Evolutionary conservation across 768 basidiomycete genomes (phyloP), one percentile per base, ranked within the genome.

Genomic region (Saitozyma podzolica): DNA sequence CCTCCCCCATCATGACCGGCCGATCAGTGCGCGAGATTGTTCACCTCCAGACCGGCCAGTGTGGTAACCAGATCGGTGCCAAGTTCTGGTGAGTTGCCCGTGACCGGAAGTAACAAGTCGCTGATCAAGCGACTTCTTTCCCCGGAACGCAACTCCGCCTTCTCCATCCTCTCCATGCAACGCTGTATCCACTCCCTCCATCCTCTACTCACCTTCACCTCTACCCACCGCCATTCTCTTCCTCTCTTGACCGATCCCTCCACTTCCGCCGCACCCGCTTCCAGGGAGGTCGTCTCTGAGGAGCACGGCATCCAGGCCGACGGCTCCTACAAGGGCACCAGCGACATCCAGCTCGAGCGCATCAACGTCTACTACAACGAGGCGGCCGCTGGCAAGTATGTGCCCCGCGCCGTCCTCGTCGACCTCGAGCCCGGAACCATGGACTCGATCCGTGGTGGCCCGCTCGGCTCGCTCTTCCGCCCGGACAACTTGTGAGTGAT

Each of bases 301-400:
- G 93, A 98, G 84, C 95, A 98, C 81, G 92, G 92, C 78, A 93
- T 97, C 80, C 91, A 89, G 81, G 84, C 84, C 80, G 92, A 94
- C 84, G 92, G 94, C 83, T 81, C 74, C 65, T 98, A 96, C 86
- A 88, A 89, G 82, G 95, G 95, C 76, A 91, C 80, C 79, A 89
- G 89, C 79, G 93, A 96, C 81, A 87, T 94, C 72, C 95, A 97
- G 83, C 89, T 97, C 65, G 95, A 98, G 82, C 73, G 78, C 65
- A 95, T 97, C 83, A 90, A 89, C 75, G 94, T 97, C 64, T 97
- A 97, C 86, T 98, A 94, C 84, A 97, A 96, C 79, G 93, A 96
- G 83, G 89, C 89, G 77, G 90, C 90, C 67, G 86, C 87, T 69
- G 90, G 88, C 86, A 97, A 96, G 84, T 98, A 98, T 79, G 96